Percentiles rank a stretch among this genome's conserved stretches.
Conservation (phyloP, 352 stramenopile genomes). For the Phytophthora syringae region DNA sequence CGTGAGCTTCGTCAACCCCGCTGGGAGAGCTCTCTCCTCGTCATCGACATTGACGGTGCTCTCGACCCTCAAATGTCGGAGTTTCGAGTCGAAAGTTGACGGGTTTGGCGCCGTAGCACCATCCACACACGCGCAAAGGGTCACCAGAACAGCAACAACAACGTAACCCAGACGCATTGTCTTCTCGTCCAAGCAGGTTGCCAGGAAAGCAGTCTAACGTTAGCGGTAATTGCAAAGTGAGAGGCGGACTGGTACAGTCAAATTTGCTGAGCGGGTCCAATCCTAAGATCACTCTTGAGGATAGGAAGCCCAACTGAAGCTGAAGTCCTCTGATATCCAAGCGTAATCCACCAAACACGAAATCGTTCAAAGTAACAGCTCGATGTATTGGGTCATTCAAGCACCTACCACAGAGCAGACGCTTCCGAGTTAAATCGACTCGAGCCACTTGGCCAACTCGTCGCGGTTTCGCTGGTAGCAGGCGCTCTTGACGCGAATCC, state of each 20-base stretch:
- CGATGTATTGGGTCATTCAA: too few species aligned
- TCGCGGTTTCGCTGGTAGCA: constrained; percentile 65
- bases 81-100: neutral
- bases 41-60: neutral
- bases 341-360: too few species aligned
- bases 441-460: constrained; percentile 65
- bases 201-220: too few species aligned
- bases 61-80: neutral
- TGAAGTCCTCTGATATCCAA: too few species aligned
- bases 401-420: too few species aligned
- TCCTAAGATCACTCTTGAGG: neutral
- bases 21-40: constrained; percentile 5
- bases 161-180: constrained; percentile 20
- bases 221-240: too few species aligned
- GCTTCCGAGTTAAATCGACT: constrained; percentile 27
- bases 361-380: too few species aligned
- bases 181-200: too few species aligned
- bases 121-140: constrained; percentile 7
- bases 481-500: constrained; percentile 75
- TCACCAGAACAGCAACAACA: constrained; percentile 9
- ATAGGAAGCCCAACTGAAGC: neutral
- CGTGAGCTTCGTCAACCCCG: constrained; percentile 6
- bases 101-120: constrained; percentile 2
- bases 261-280: too few species aligned
- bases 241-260: too few species aligned